Conservation (phyloP, 306 rosid genomes). For the Adenanthera pavonina region DNA sequence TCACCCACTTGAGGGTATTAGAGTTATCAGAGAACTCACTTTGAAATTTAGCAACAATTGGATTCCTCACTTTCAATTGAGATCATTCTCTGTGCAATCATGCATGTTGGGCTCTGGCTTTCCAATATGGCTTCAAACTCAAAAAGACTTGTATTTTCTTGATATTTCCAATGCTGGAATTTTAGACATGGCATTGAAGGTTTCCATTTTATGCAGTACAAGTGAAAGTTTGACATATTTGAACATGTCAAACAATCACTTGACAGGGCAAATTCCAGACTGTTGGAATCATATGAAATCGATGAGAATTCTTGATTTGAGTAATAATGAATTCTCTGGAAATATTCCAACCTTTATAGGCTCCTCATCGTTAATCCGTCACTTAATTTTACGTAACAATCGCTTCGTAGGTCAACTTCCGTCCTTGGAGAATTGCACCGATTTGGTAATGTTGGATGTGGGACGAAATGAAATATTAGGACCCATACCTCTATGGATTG, state of each 20-base stretch:
- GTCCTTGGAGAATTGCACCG: neutral
- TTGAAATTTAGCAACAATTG: conserved; percentile 5
- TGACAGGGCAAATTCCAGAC: neutral
- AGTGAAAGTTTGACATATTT: neutral
- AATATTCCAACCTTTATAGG: neutral
- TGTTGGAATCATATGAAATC: neutral
- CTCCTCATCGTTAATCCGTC: neutral
- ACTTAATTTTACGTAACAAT: neutral
- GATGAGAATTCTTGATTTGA: neutral
- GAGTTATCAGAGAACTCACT: neutral
- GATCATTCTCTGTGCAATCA: accelerated
- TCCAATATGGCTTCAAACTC: conserved; percentile 38
- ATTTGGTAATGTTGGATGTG: neutral
- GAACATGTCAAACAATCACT: neutral
- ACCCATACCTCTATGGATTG: neutral
- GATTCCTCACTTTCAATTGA: conserved; percentile 40
- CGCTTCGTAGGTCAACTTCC: neutral
- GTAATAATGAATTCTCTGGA: neutral
- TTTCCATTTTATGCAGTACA: neutral
- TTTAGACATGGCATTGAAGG: neutral
- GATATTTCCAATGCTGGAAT: neutral
- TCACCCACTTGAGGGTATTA: accelerated
- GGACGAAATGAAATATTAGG: neutral
- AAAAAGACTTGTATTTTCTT: neutral
- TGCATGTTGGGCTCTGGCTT: conserved; percentile 10